Base-by-base conservation (phyloP, 371 early-diverging fungal genomes). In the Apophysomyces variabilis region DNA sequence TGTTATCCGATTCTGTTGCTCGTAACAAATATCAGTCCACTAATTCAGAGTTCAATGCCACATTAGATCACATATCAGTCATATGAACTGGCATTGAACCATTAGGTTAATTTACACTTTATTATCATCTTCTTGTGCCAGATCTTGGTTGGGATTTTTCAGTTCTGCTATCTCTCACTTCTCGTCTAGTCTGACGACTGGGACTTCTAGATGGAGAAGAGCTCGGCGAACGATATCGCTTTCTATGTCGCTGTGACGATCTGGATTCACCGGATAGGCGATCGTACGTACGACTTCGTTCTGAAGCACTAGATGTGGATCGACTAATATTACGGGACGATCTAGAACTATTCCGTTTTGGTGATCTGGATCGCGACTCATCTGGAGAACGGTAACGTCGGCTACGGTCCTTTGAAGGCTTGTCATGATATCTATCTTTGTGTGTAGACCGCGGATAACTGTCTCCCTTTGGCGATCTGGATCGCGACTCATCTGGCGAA, bases 401-500 rank as follows among this genome's bases (percentile, higher is more conserved):
- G n/a, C 39, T 58, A 8, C 6, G 66, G 9, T 60, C 45, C 14
- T 37, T 60, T n/a, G 61, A 41, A 13, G 47, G 13, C 13, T 8
- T 36, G 61, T 21, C 41, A 41, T 5, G 11, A 1, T 8, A 13
- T 13, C 13, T 1, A 8, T 41, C 41, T 11, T 41, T 13, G 13
- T 41, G 11, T 5, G 41, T 8, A 13, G 41, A 41, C 41, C 41
- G 41, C 41, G 8, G 8, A 41, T 41, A 41, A 11, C 13, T 41
- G 5, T 13, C 5, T 41, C 2, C 13, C 41, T 41, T 41, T 5
- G 66, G 67, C 8, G 72, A 65, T 9, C 64, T 59, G 2, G 62
- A 61, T 43, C 62, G 26, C 36, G 62, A 65, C n/a, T 58, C 60
- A 12, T 45, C 60, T 2, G 68, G 67, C 13, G 66, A 66, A 38